A percentile compares a stretch with the other conserved stretches of the same genome.
Conservation (phyloP, 495 filamentous ascomycete species). For the Penicillium goetzii region DNA sequence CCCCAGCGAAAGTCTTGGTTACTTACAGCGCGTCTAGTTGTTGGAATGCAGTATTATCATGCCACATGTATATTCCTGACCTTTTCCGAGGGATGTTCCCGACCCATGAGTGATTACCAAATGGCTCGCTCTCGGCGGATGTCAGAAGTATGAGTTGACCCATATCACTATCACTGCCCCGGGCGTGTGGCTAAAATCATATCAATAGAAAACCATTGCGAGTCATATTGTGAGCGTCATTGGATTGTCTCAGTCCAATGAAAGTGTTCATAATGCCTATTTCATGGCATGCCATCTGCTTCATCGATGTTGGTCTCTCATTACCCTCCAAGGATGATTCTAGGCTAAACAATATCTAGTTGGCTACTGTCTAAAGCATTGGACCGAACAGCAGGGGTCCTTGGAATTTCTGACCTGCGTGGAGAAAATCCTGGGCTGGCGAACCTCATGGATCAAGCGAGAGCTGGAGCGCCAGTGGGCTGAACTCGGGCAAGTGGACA, state of each 20-base stretch:
- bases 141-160: conserved; percentile 32
- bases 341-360: conserved; percentile 24
- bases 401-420: conserved; percentile 34
- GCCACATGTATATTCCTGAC: conserved; percentile 41
- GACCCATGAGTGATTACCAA: conserved; percentile 33
- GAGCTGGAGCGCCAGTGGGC: conserved; percentile 38
- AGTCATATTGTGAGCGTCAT: conserved; percentile 38
- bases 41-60: conserved; percentile 46
- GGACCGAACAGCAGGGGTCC: conserved; percentile 37
- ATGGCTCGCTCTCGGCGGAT: conserved; percentile 33
- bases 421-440: conserved; percentile 42
- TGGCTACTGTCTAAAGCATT: conserved; percentile 41
- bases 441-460: conserved; percentile 38
- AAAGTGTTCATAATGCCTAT: conserved; percentile 45
- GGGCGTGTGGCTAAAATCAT: background rate
- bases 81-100: conserved; percentile 31
- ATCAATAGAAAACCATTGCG: conserved; percentile 34
- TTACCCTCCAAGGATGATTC: background rate
- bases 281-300: conserved; percentile 46
- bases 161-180: background rate
- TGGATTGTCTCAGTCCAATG: conserved; percentile 43
- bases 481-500: conserved; percentile 27
- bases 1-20: background rate
- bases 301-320: conserved; percentile 37
- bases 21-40: conserved; percentile 25